Evolutionary conservation across 176 grass and related monocot species (phyloP).

Genomic region (Raddia distichophylla): DNA sequence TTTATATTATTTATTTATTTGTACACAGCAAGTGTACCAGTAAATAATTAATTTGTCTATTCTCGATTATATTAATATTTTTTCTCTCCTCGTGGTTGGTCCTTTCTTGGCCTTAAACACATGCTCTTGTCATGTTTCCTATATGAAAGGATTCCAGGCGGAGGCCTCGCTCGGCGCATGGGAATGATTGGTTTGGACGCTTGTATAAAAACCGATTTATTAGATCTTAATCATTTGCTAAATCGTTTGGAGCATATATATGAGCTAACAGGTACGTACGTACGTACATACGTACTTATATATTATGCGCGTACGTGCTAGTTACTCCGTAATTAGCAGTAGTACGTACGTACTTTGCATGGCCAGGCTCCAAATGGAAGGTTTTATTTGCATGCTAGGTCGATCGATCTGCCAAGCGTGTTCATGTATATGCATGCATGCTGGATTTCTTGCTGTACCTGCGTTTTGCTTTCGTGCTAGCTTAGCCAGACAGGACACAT

Average conservation of each 20-base stretch:
- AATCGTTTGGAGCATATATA: conserved; percentile 19
- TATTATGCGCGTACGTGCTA: neutral
- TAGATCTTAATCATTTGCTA: neutral
- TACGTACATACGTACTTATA: neutral
- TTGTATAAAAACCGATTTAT: conserved; percentile 5
- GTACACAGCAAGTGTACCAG: neutral
- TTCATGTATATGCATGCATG: neutral
- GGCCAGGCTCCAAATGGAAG: conserved; percentile 50
- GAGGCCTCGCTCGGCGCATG: conserved; percentile 3
- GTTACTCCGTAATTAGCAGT: neutral
- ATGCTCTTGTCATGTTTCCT: conserved; percentile 42
- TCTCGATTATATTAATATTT: neutral
- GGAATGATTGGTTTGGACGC: conserved; percentile 55
- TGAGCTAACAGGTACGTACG: too few relatives aligned
- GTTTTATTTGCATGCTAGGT: conserved; percentile 8
- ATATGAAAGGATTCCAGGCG: conserved; percentile 42
- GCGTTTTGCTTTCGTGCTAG: neutral
- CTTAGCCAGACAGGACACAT: neutral
- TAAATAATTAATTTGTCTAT: neutral
- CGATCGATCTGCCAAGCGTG: neutral
- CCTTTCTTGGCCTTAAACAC: conserved; percentile 35
- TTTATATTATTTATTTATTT: too few relatives aligned
- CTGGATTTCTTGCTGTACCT: conserved; percentile 26
- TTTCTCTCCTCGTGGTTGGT: conserved; percentile 29
- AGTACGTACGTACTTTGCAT: conserved; percentile 8